These are phyloP conservation scores for Scleromitrula shiraiana DNA, from an alignment of 2,329 filamentous ascomycete genomes.

Conservation along the genomic window DNA sequence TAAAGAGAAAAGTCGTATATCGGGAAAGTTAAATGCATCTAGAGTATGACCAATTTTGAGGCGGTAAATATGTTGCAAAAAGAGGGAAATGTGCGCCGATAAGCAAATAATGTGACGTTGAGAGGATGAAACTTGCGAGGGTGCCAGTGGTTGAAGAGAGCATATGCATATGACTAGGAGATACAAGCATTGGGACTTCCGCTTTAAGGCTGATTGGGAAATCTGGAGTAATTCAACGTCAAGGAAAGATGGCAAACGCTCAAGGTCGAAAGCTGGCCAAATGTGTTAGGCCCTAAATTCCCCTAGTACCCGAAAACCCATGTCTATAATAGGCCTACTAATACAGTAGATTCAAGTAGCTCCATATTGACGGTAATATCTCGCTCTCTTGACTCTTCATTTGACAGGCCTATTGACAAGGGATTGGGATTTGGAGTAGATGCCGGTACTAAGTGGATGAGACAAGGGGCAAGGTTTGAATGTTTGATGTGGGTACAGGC, in stretches of 20 bases:
- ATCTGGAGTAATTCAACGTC: conserved; percentile 27
- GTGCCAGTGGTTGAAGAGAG: conserved; percentile 18
- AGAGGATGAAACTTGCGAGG: conserved; percentile 16
- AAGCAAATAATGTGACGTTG: conserved; percentile 16
- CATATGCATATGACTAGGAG: conserved; percentile 15
- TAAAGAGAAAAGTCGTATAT: conserved; percentile 17
- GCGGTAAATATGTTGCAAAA: conserved; percentile 17
- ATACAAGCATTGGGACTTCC: conserved; percentile 25
- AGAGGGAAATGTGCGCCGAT: conserved; percentile 21
- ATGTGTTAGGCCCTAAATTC: conserved; percentile 18
- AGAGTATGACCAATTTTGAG: conserved; percentile 19
- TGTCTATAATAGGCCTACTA: conserved; percentile 12
- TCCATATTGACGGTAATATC: neutral
- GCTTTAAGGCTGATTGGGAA: conserved; percentile 31
- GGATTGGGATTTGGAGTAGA: conserved; percentile 2
- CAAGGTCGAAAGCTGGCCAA: conserved; percentile 19
- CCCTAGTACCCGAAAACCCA: conserved; percentile 23
- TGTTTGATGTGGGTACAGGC: conserved; percentile 7
- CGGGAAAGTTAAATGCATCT: conserved; percentile 11
- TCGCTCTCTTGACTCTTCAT: neutral
- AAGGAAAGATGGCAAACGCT: conserved; percentile 18
- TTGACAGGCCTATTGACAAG: conserved; percentile 9
- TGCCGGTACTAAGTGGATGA: conserved; percentile 2
- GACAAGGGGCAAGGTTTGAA: conserved; percentile 1
- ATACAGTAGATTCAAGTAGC: neutral